Percentiles rank a stretch among this genome's conserved stretches.
Conservation (phyloP, 2,329 filamentous ascomycete genomes). For the Microsporum ferrugineum region DNA sequence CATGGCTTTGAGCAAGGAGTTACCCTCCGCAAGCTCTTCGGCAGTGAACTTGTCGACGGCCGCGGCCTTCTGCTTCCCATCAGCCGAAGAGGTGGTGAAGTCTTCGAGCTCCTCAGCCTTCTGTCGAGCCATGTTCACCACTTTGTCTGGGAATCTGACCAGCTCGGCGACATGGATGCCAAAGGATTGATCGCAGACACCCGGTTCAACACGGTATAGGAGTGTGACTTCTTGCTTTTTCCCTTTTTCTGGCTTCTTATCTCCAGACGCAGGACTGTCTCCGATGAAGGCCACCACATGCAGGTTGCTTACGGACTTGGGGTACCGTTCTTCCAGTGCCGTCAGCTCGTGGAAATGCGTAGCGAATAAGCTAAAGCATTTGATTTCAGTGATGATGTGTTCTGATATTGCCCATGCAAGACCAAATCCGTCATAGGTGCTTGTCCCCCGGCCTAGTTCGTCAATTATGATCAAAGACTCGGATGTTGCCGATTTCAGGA, state of each 20-base stretch:
- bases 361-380: slow-evolving; percentile 87
- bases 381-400: slow-evolving; percentile 90
- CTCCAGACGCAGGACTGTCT: slow-evolving; percentile 39
- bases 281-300: slow-evolving; percentile 92
- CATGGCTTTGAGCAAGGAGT: slow-evolving; percentile 69
- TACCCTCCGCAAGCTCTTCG: slow-evolving; percentile 82
- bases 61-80: slow-evolving; percentile 30
- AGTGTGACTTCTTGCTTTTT: slow-evolving; percentile 78
- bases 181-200: slow-evolving; percentile 93
- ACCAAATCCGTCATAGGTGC: slow-evolving; percentile 95
- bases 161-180: slow-evolving; percentile 97
- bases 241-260: slow-evolving; percentile 33
- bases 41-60: slow-evolving; percentile 50
- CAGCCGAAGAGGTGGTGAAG: slow-evolving; percentile 43
- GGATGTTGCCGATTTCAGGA: slow-evolving; percentile 87
- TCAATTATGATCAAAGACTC: slow-evolving; percentile 98
- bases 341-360: slow-evolving; percentile 98
- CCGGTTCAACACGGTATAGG: slow-evolving; percentile 90
- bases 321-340: slow-evolving; percentile 72
- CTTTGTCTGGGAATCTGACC: slow-evolving; percentile 90
- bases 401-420: slow-evolving; percentile 99
- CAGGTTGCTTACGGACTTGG: slow-evolving; percentile 72
- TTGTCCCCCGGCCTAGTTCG: slow-evolving; percentile 89
- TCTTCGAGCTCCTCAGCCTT: slow-evolving; percentile 98
- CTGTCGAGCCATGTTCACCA: slow-evolving; percentile 96